Conservation (phyloP, 2,329 filamentous ascomycete genomes). For the Xylaria polymorpha region DNA sequence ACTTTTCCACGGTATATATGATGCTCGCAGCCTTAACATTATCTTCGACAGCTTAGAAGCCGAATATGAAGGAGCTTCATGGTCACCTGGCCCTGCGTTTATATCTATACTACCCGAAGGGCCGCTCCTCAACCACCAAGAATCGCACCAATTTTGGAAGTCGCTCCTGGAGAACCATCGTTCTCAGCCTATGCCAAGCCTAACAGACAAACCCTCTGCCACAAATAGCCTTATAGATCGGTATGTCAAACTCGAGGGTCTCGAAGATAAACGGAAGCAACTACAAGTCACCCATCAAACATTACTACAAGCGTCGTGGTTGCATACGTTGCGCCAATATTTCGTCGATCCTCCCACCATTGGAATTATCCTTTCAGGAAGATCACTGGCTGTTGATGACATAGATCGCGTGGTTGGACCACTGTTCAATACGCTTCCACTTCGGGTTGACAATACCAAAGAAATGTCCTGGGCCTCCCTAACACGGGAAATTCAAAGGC, state of each 20-base stretch:
- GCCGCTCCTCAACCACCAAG: slow-evolving; percentile 65
- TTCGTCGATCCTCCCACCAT: slow-evolving; percentile 64
- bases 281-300: slow-evolving; percentile 83
- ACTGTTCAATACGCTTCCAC: slow-evolving; percentile 90
- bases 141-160: slow-evolving; percentile 73
- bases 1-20: slow-evolving; percentile 89
- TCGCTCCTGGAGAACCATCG: slow-evolving; percentile 59
- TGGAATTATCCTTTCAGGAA: slow-evolving; percentile 83
- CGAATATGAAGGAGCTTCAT: slow-evolving; percentile 58
- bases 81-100: slow-evolving; percentile 65
- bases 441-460: slow-evolving; percentile 61
- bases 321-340: slow-evolving; percentile 67
- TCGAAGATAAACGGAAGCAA: slow-evolving; percentile 66
- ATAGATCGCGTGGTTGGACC: slow-evolving; percentile 80
- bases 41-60: slow-evolving; percentile 70
- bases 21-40: slow-evolving; percentile 80
- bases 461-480: slow-evolving; percentile 69
- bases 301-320: slow-evolving; percentile 80
- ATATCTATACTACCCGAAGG: slow-evolving; percentile 75
- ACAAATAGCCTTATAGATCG: slow-evolving; percentile 44
- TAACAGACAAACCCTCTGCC: slow-evolving; percentile 14
- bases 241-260: slow-evolving; percentile 52
- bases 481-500: slow-evolving; percentile 74
- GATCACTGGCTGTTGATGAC: slow-evolving; percentile 74
- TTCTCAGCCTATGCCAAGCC: slow-evolving; percentile 42